A percentile compares a stretch with the other conserved stretches of the same genome.
Evolutionary conservation across 495 filamentous ascomycete species (phyloP).

Genomic region (Hypoxylon lienhwacheense): DNA sequence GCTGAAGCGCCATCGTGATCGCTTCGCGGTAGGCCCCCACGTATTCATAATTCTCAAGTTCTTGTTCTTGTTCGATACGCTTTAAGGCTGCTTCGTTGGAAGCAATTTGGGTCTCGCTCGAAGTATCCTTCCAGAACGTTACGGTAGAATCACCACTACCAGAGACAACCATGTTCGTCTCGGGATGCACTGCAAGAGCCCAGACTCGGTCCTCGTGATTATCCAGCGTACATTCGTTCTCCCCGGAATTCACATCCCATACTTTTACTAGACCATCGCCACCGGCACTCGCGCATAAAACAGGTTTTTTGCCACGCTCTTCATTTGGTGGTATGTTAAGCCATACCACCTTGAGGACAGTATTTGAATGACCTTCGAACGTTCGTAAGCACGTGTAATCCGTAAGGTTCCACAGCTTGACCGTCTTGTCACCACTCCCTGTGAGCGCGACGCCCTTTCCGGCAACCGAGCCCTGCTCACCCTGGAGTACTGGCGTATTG

Average conservation of each 20-base stretch:
- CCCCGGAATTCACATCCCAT: conserved; percentile 82
- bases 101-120: conserved; percentile 72
- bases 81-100: conserved; percentile 68
- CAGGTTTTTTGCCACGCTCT: conserved; percentile 52
- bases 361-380: conserved; percentile 95
- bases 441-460: conserved; percentile 80
- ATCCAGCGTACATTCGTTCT: conserved; percentile 84
- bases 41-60: conserved; percentile 87
- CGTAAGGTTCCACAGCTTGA: conserved; percentile 91
- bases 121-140: conserved; percentile 94
- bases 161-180: conserved; percentile 72
- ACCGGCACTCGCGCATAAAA: conserved; percentile 80
- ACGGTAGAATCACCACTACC: conserved; percentile 87
- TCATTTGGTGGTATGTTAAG: conserved; percentile 62
- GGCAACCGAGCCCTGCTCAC: conserved; percentile 63
- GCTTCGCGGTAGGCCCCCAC: conserved; percentile 84
- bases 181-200: conserved; percentile 75
- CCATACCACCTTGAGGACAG: conserved; percentile 91
- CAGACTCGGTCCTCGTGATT: conserved; percentile 95
- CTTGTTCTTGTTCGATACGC: conserved; percentile 89
- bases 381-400: conserved; percentile 94
- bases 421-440: conserved; percentile 89
- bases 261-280: conserved; percentile 97
- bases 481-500: conserved; percentile 70
- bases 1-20: conserved; percentile 84